Base-by-base conservation (phyloP, 1,284 basidiomycete species). In the Trametes polyzona region DNA sequence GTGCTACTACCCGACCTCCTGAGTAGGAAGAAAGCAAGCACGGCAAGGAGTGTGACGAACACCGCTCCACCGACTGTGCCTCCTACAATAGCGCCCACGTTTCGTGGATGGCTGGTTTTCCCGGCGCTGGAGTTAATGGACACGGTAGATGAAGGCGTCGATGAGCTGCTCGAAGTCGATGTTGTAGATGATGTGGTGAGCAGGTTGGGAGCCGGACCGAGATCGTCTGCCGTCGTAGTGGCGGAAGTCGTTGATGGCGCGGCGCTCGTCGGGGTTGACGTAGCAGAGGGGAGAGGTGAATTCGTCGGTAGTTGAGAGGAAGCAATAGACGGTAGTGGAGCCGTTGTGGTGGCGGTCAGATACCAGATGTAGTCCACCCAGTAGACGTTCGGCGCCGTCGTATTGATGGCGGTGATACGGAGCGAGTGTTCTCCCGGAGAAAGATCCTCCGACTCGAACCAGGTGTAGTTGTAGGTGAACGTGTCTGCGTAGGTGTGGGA, bases 361-460 rank as follows among this genome's bases (percentile, higher is more conserved):
- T 43, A 52, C 26, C 40, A 37, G 32, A 43, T 32, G 21, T 35
- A 44, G 19, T 54, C 52, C 27, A 54, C 26, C 44, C 36, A 41
- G 30, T 47, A 41, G 1, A 23, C 16, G 43, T 27, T 47, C 30
- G 52, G 37, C 35, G 14, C 23, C 6, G 35, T 47, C n/a, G 37
- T 44, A 17, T 54, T 46, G 21, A 47, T 27, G 37, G 47, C 42
- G 14, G 44, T 47, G 29, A 54, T 42, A 17, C 27, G 17, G 27
- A 47, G 27, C 19, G 24, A 41, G 24, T 54, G 52, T 37, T 41
- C 35, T 6, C 19, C 52, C 4, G 44, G 3, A 16, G 32, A 11
- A 2, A 47, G 43, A 6, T 26, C n/a, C 3, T 49, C 44, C 17
- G 61, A 65, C 14, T 32, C 39, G 29, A 55, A 62, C 41, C 50